These are phyloP conservation scores for Cyberlindnera japonica DNA, from an alignment of 805 yeast genomes.

Conservation along the genomic window DNA sequence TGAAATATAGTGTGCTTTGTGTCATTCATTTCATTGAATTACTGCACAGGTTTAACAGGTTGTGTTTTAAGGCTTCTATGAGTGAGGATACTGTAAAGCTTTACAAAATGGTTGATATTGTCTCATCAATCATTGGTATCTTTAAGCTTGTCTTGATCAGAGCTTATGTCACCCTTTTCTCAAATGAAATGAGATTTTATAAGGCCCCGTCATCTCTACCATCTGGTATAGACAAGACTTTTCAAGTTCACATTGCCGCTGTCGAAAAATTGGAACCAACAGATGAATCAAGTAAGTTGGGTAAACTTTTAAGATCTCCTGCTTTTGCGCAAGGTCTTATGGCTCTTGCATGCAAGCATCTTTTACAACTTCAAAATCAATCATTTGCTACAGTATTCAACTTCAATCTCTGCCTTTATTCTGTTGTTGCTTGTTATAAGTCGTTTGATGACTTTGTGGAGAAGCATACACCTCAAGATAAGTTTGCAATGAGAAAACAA, in stretches of 20 bases:
- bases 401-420: conserved; percentile 9
- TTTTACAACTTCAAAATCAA: conserved; percentile 9
- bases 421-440: conserved; percentile 13
- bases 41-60: conserved; percentile 13
- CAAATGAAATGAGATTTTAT: conserved; percentile 5
- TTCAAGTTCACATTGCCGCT: conserved; percentile 1
- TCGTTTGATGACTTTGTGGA: conserved; percentile 11
- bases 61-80: conserved; percentile 4
- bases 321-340: conserved; percentile 12
- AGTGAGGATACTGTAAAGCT: conserved; percentile 5
- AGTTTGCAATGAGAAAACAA: conserved; percentile 1
- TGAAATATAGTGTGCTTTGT: conserved; percentile 23
- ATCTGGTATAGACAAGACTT: not conserved
- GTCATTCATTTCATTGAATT: conserved; percentile 23
- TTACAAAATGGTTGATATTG: conserved; percentile 18
- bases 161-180: conserved; percentile 14
- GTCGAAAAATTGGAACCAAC: conserved; percentile 18
- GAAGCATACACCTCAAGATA: conserved; percentile 1
- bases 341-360: conserved; percentile 13
- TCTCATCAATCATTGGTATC: conserved; percentile 9
- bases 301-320: conserved; percentile 5
- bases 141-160: conserved; percentile 18
- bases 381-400: conserved; percentile 10
- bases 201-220: not conserved
- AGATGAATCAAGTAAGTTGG: conserved; percentile 3